Percentiles rank a stretch among this genome's conserved stretches.
These are phyloP conservation scores for Pseudocercospora cruenta DNA, from an alignment of 2,329 filamentous ascomycete species.

Conservation along the genomic window DNA sequence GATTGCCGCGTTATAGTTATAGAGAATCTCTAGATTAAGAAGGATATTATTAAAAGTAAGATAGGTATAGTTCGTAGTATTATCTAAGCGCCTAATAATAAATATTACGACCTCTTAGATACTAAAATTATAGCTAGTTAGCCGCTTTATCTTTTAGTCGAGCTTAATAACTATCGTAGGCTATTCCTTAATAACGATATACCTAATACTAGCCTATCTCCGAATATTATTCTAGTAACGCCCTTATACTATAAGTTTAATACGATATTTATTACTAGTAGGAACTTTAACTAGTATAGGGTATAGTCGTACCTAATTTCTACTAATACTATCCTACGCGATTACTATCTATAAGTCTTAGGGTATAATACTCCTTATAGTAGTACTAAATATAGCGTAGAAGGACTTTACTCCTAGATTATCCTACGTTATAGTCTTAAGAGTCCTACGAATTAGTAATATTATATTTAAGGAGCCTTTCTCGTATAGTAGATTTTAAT, in stretches of 20 bases:
- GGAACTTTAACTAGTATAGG: background rate
- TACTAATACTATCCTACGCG: background rate
- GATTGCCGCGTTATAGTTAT: background rate
- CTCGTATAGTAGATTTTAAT: too few relatives aligned
- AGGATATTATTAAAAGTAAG: background rate
- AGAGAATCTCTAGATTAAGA: background rate
- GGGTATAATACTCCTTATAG: too few relatives aligned
- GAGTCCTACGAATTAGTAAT: too few relatives aligned
- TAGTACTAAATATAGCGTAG: too few relatives aligned
- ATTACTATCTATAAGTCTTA: background rate
- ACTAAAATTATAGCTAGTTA: background rate
- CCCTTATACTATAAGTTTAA: background rate
- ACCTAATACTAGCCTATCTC: background rate
- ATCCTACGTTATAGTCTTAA: too few relatives aligned
- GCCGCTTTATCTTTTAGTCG: background rate
- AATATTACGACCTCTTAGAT: background rate
- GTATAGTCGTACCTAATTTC: background rate
- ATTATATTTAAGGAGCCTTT: too few relatives aligned
- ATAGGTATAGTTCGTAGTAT: too few relatives aligned
- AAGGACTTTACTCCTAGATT: too few relatives aligned
- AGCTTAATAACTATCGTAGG: background rate
- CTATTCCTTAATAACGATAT: background rate
- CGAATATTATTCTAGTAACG: background rate
- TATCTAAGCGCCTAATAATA: too few relatives aligned
- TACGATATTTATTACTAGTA: background rate